These are phyloP conservation scores for Rhizodiscina lignyota DNA, from an alignment of 495 filamentous ascomycete species.

Conservation along the genomic window DNA sequence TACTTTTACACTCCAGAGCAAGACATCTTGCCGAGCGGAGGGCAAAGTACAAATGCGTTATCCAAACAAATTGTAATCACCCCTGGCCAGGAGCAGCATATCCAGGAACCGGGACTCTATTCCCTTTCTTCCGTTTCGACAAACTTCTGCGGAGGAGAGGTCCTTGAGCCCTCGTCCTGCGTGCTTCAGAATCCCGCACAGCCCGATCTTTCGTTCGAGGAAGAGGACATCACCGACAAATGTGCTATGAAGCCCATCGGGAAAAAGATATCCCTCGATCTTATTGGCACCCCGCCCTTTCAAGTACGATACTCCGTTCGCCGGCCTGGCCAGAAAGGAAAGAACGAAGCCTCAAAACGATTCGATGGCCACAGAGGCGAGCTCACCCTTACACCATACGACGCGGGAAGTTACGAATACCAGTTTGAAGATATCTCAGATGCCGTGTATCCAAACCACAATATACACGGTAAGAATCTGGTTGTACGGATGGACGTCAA, in stretches of 20 bases:
- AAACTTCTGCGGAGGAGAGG: conserved; percentile 67
- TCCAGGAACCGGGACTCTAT: conserved; percentile 73
- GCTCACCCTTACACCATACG: conserved; percentile 62
- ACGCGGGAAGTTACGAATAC: conserved; percentile 77
- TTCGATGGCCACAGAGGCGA: conserved; percentile 58
- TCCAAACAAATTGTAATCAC: conserved; percentile 23
- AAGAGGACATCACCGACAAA: conserved; percentile 77
- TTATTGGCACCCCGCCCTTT: conserved; percentile 86
- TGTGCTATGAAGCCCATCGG: conserved; percentile 89
- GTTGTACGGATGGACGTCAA: conserved; percentile 81
- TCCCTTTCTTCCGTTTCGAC: conserved; percentile 61
- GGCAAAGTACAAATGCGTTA: conserved; percentile 38
- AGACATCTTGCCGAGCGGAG: conserved; percentile 43
- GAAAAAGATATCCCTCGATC: conserved; percentile 66
- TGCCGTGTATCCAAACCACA: conserved; percentile 51
- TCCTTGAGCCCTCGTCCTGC: conserved; percentile 83
- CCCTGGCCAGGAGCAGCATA: conserved; percentile 29
- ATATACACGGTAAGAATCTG: conserved; percentile 31
- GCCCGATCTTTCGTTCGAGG: conserved; percentile 52
- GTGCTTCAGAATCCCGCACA: conserved; percentile 79
- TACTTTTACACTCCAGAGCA: conserved; percentile 56
- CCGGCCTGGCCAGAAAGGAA: conserved; percentile 34
- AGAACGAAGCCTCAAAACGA: conserved; percentile 28
- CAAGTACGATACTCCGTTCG: conserved; percentile 53
- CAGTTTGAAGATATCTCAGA: conserved; percentile 68